Evolutionary conservation across 1,284 basidiomycete genomes (phyloP).

Genomic region (Ceratobasidium papillatum): DNA sequence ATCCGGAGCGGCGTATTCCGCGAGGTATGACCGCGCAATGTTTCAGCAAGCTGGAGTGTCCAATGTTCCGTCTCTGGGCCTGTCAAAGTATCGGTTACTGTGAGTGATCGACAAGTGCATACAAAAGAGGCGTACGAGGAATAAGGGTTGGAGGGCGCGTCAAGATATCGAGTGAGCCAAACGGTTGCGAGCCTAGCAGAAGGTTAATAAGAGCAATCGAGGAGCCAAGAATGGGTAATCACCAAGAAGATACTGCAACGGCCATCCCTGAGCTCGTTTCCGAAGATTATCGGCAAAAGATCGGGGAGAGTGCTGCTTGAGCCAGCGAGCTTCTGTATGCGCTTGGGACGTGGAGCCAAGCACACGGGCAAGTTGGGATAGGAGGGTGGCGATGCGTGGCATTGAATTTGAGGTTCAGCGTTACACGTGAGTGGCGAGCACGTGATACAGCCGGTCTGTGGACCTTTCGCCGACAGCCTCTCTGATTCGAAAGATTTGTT

Average conservation of each 20-base stretch:
- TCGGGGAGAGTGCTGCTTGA: slow-evolving; percentile 1
- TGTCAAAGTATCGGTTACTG: neutral
- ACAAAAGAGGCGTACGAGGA: slow-evolving; percentile 60
- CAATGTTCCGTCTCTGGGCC: slow-evolving; percentile 87
- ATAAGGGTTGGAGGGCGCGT: slow-evolving; percentile 83
- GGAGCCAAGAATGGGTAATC: slow-evolving; percentile 48
- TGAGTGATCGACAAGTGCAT: neutral
- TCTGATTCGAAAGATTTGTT: slow-evolving; percentile 27
- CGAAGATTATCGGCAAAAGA: slow-evolving; percentile 22
- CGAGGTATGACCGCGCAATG: slow-evolving; percentile 38
- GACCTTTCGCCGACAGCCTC: slow-evolving; percentile 18
- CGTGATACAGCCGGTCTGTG: slow-evolving; percentile 4
- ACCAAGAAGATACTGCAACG: slow-evolving; percentile 93
- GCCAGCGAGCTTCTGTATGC: slow-evolving; percentile 16
- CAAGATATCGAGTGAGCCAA: slow-evolving; percentile 79
- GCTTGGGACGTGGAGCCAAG: slow-evolving; percentile 28
- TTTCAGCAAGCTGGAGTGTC: slow-evolving; percentile 65
- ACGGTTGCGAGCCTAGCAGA: slow-evolving; percentile 80
- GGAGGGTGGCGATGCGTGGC: slow-evolving; percentile 42
- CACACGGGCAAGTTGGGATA: slow-evolving; percentile 52
- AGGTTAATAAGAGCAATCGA: slow-evolving; percentile 28
- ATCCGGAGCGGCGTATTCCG: slow-evolving; percentile 51
- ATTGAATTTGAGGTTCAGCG: neutral
- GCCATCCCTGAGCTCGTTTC: slow-evolving; percentile 69
- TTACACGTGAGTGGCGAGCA: neutral